Base-by-base conservation (phyloP, 1,139 yeast genomes). In the Kurtzmaniella natalensis region DNA sequence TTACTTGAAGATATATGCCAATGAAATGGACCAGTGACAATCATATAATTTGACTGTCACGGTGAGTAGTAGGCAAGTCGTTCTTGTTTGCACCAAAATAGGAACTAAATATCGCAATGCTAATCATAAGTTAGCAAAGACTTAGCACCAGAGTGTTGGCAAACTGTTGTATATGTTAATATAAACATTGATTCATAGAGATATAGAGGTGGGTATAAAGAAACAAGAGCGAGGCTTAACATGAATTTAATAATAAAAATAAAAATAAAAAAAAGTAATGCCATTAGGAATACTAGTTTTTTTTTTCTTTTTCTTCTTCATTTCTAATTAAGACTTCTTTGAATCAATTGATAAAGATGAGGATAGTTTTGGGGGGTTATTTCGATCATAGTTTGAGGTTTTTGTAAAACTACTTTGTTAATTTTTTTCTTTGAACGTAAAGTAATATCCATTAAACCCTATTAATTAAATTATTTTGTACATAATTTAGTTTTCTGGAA, bases 1-100 rank as follows among this genome's bases (percentile, higher is more conserved):
- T n/a, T n/a, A n/a, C n/a, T n/a, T n/a, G n/a, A n/a, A 16, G 11
- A 44, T 62, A 64, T 57, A 25, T 51, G 67, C 68, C 51, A 46
- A 42, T 72, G 81, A 78, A 76, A 77, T 76, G 88, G 88, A 80
- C 83, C 87, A 58, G 63, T 50, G 56, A 59, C 57, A 61, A 49
- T 61, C 72, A 71, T 57, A 48, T 52, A 38, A 34, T 47, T 43
- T 37, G 65, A 46, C 42, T 64, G 67, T 57, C 65, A 70, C 60
- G 89, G 85, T 81, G 89, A 81, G 89, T 82, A 81, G 66, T 61
- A 57, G 71, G 78, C 85, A 55, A 32, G 40, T 74, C 55, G 45
- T 69, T 87, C 92, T 87, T 65, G 96, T 85, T 87, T 85, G 94
- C 94, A 66, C 86, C 85, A 78, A 84, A 87, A 87, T 86, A 83